Base-by-base conservation (phyloP, 2,329 filamentous ascomycete genomes). In the Sclerotinia sclerotiorum region DNA sequence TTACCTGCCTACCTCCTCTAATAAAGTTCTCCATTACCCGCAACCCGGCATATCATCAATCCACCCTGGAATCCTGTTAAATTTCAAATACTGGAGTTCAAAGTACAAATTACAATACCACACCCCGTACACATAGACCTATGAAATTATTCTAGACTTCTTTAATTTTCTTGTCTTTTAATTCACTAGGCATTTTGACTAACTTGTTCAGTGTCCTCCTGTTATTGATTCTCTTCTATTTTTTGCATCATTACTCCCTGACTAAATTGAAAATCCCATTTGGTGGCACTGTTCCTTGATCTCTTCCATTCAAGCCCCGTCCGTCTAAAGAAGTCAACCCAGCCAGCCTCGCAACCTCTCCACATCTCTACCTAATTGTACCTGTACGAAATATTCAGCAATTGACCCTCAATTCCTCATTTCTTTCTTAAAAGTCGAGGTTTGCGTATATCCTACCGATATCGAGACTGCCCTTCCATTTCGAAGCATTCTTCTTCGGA, bases 181-280 rank as follows among this genome's bases (percentile, higher is more conserved):
- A 29, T 61, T 52, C 42, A 51, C 65, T 44, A 32, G 15, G 39
- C 15, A 42, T 42, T 24, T 55, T n/a, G 32, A 65, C 21, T 55
- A 56, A 8, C 5, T 58, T 27, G 32, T 21, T 13, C 44, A 57
- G 3, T 52, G 24, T 11, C 35, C 49, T 27, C 19, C 17, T 54
- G 19, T 44, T 21, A 24, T 56, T 39, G 6, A 27, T 21, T 24
- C 32, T 35, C 48, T 24, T 21, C 29, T 46, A 10, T 35, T 35
- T 24, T 49, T 1, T 27, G 24, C 46, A 44, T 62, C 44, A 35
- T 46, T 51, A 21, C 21, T 29, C 27, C 56, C 65, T 35, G 27
- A 42, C 27, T 62, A 29, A 63, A 68, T 68, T 63, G 57, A 42
- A 42, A 67, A 21, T 55, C 35, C 24, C 17, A 56, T 56, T 32